phyloP scores from a whole-genome alignment of 441 rosid species.

The Pelargonium hybrid region DNA sequence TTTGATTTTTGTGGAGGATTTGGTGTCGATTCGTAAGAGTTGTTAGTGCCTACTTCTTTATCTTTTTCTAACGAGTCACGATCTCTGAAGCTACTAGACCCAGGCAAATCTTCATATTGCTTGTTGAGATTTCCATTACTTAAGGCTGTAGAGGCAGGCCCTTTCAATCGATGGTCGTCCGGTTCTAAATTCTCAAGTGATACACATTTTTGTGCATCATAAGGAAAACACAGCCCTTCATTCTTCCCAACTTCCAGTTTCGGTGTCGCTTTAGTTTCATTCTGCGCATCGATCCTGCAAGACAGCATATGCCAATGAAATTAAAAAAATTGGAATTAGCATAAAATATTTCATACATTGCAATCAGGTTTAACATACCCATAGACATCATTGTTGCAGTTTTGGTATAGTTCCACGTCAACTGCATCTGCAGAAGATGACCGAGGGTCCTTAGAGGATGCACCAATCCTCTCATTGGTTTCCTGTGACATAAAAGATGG shows the following conservation, averaged over 20 bases:
- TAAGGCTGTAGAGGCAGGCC: conserved; percentile 20
- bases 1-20: conserved; percentile 38
- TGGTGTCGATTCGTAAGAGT: conserved; percentile 32
- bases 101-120: conserved; percentile 16
- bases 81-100: conserved; percentile 18
- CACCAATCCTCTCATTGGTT: conserved; percentile 19
- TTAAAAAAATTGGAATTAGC: conserved; percentile 8
- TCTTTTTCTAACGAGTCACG: conserved; percentile 15
- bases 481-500: conserved; percentile 33
- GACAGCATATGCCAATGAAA: conserved; percentile 22
- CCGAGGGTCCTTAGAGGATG: conserved; percentile 31
- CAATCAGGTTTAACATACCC: conserved; percentile 35
- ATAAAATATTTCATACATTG: conserved; percentile 14
- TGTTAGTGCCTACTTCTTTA: conserved; percentile 25
- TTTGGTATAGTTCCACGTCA: conserved; percentile 24
- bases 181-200: conserved; percentile 14
- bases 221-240: conserved; percentile 18
- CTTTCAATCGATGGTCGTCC: conserved; percentile 19
- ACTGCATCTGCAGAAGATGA: conserved; percentile 34
- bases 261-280: conserved; percentile 24
- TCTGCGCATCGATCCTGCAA: conserved; percentile 43
- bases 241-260: conserved; percentile 20
- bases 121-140: conserved; percentile 12
- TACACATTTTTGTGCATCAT: conserved; percentile 21
- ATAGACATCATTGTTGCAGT: conserved; percentile 24